phyloP scores from a whole-genome alignment of 352 stramenopile genomes.

The Phytophthora rubi region DNA sequence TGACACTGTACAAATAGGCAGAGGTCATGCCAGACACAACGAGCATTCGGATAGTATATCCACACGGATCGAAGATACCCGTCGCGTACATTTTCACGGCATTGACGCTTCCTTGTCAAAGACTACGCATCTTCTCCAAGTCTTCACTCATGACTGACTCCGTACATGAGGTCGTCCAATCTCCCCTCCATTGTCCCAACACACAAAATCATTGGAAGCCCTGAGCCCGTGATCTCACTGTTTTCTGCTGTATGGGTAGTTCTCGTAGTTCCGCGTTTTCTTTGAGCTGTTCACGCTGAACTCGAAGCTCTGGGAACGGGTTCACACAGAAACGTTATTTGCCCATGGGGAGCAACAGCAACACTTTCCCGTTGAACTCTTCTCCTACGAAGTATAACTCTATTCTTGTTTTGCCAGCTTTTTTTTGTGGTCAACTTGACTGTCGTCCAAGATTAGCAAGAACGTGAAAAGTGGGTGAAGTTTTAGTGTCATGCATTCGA shows the following conservation, averaged over 20 bases:
- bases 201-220: conserved; percentile 23
- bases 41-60: background rate
- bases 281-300: conserved; percentile 34
- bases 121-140: background rate
- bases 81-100: background rate
- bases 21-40: background rate
- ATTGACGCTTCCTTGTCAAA: background rate
- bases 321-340: conserved; percentile 21
- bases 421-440: background rate
- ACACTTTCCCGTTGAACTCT: background rate
- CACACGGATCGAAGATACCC: background rate
- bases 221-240: background rate
- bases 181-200: conserved; percentile 19
- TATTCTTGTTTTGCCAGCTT: background rate
- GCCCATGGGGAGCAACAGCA: background rate
- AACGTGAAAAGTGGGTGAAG: background rate
- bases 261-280: conserved; percentile 34
- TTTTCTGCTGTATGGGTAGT: background rate
- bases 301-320: conserved; percentile 29
- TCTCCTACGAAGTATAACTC: too few species aligned
- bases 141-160: conserved; percentile 2
- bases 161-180: background rate
- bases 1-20: background rate
- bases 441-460: background rate
- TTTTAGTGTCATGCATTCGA: background rate